phyloP scores from a whole-genome alignment of 257 asterid genomes.

The Plectranthus barbatus region DNA sequence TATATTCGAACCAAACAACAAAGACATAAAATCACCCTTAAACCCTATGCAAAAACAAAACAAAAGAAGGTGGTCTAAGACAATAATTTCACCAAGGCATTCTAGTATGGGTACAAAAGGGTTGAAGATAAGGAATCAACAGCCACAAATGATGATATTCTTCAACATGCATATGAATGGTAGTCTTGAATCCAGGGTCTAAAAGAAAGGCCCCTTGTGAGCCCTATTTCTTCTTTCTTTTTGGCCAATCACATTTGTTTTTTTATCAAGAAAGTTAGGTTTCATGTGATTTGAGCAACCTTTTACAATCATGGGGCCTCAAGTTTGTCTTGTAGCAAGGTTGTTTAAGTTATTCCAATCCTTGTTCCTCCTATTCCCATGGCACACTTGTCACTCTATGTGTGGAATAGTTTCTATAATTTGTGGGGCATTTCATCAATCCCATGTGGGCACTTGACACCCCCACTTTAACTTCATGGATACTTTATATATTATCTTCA shows the following conservation, averaged over 20 bases:
- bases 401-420: neutral
- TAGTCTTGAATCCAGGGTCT: neutral
- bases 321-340: constrained; percentile 1
- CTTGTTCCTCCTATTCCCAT: neutral
- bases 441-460: too few relatives aligned
- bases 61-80: neutral
- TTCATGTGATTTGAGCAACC: constrained; percentile 9
- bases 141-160: constrained; percentile 1
- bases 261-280: constrained; percentile 7
- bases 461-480: too few relatives aligned
- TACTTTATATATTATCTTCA: too few relatives aligned
- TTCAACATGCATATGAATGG: constrained; percentile 3
- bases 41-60: neutral
- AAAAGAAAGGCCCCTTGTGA: neutral
- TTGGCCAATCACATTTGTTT: constrained; percentile 8
- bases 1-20: neutral
- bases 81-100: neutral
- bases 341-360: neutral
- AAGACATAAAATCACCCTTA: neutral
- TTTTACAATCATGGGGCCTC: constrained; percentile 16
- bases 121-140: constrained; percentile 21
- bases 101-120: constrained; percentile 2
- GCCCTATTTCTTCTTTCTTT: neutral
- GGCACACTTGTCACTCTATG: constrained; percentile 9
- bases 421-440: constrained; percentile 3